A percentile compares a stretch with the other conserved stretches of the same genome.
phyloP scores from a whole-genome alignment of 768 basidiomycete genomes.

The Agrocybe praecox region DNA sequence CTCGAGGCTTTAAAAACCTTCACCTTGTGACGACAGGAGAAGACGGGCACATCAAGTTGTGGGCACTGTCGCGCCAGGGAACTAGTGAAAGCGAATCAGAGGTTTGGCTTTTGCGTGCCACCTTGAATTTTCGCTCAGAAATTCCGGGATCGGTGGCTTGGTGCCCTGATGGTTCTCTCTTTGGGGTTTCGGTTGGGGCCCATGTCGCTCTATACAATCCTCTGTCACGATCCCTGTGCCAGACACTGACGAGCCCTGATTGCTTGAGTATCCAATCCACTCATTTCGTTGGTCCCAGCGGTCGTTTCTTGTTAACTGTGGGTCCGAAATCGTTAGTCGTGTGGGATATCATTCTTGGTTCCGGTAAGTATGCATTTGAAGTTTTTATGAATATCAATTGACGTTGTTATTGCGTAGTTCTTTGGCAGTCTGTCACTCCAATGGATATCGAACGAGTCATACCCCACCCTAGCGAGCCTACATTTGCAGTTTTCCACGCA shows the following conservation, averaged over 20 bases:
- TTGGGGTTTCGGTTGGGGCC: slow-evolving; percentile 71
- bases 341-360: slow-evolving; percentile 72
- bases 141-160: slow-evolving; percentile 69
- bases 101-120: slow-evolving; percentile 82
- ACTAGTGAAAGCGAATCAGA: slow-evolving; percentile 36
- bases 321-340: slow-evolving; percentile 54
- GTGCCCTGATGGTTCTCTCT: slow-evolving; percentile 85
- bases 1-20: slow-evolving; percentile 27
- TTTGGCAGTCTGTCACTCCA: slow-evolving; percentile 52
- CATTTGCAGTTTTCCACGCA: slow-evolving; percentile 60
- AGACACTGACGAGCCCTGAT: slow-evolving; percentile 61
- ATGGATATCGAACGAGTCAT: slow-evolving; percentile 46
- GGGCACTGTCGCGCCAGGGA: slow-evolving; percentile 59
- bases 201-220: slow-evolving; percentile 80
- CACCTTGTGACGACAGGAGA: slow-evolving; percentile 74
- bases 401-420: slow-evolving; percentile 40
- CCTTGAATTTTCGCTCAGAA: slow-evolving; percentile 68
- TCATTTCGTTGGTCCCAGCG: slow-evolving; percentile 70
- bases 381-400: neutral
- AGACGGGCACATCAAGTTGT: slow-evolving; percentile 79
- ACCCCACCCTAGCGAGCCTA: slow-evolving; percentile 56
- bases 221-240: slow-evolving; percentile 55
- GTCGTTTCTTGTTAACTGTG: slow-evolving; percentile 68
- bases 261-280: slow-evolving; percentile 44
- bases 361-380: slow-evolving; percentile 45